Evolutionary conservation across 2,329 filamentous ascomycete species (phyloP).

Genomic region (Aspergillus nomiae): DNA sequence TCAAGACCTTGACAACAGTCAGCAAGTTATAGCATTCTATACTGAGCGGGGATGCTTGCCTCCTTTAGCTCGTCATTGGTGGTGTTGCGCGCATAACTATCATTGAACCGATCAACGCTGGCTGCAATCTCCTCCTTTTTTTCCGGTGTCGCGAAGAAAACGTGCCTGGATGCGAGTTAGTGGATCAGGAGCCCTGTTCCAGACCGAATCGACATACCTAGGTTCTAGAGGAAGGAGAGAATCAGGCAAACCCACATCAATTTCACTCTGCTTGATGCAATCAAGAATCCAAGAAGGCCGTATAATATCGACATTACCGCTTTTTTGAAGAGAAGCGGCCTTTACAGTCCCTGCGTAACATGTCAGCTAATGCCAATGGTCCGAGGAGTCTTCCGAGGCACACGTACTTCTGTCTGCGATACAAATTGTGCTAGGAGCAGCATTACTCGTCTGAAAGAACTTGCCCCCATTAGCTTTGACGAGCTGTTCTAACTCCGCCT

Average conservation of each 20-base stretch:
- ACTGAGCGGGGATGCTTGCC: constrained; percentile 26
- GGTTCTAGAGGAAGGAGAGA: constrained; percentile 67
- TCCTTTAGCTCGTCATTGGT: constrained; percentile 62
- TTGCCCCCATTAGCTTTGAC: constrained; percentile 82
- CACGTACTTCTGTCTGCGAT: constrained; percentile 72
- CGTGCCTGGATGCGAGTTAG: constrained; percentile 54
- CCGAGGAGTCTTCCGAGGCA: background rate
- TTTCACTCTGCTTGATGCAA: constrained; percentile 65
- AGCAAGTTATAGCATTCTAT: constrained; percentile 2
- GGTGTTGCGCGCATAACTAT: constrained; percentile 78
- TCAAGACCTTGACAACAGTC: constrained; percentile 36
- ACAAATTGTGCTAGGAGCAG: constrained; percentile 65
- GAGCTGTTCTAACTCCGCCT: constrained; percentile 75
- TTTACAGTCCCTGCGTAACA: constrained; percentile 62
- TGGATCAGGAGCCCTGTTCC: background rate
- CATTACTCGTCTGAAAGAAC: constrained; percentile 72
- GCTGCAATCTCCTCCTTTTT: constrained; percentile 57
- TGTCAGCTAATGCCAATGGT: constrained; percentile 13
- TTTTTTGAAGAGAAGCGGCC: constrained; percentile 79
- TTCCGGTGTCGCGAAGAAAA: constrained; percentile 68
- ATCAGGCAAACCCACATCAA: constrained; percentile 54
- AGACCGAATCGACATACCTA: constrained; percentile 30
- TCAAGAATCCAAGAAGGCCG: constrained; percentile 82
- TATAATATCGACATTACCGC: constrained; percentile 70
- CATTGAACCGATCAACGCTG: constrained; percentile 75